A percentile compares a stretch with the other conserved stretches of the same genome.
phyloP scores from a whole-genome alignment of 2,329 filamentous ascomycete genomes.

The Fusarium torulosum region DNA sequence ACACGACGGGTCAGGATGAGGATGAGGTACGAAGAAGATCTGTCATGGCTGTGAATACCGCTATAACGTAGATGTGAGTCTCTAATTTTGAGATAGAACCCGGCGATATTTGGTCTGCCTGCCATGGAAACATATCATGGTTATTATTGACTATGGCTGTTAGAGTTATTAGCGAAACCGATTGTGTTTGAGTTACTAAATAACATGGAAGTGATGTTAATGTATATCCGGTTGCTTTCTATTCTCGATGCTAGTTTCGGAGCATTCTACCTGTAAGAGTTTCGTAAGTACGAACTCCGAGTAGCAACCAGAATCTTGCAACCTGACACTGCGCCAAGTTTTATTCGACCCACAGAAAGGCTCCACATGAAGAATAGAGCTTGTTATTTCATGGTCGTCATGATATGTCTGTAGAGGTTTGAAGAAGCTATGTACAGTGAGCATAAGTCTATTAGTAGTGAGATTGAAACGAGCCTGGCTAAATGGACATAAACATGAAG shows the following conservation, averaged over 20 bases:
- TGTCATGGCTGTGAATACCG: constrained; percentile 8
- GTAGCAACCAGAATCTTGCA: constrained; percentile 17
- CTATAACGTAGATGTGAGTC: constrained; percentile 14
- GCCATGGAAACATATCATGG: constrained; percentile 2
- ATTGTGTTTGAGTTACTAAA: not conserved
- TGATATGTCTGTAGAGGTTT: constrained; percentile 8
- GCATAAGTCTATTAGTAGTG: fast-evolving
- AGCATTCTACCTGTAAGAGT: constrained; percentile 12
- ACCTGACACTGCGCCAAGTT: constrained; percentile 28
- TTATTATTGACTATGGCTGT: not conserved
- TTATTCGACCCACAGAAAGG: constrained; percentile 18
- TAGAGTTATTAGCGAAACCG: not conserved
- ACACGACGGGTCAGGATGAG: constrained; percentile 21
- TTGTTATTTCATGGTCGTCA: constrained; percentile 23
- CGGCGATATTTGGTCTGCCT: constrained; percentile 3
- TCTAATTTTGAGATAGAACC: constrained; percentile 9
- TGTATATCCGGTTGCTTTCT: not conserved
- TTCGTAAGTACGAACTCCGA: constrained; percentile 33
- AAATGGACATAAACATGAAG: not conserved
- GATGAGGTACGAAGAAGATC: constrained; percentile 17
- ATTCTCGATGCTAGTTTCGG: constrained; percentile 5
- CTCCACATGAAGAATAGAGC: constrained; percentile 27
- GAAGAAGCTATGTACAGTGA: fast-evolving
- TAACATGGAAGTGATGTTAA: not conserved
- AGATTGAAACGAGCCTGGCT: fast-evolving